Evolutionary conservation across 495 filamentous ascomycete species (phyloP).

Genomic region (Chaetomium cochliodes): DNA sequence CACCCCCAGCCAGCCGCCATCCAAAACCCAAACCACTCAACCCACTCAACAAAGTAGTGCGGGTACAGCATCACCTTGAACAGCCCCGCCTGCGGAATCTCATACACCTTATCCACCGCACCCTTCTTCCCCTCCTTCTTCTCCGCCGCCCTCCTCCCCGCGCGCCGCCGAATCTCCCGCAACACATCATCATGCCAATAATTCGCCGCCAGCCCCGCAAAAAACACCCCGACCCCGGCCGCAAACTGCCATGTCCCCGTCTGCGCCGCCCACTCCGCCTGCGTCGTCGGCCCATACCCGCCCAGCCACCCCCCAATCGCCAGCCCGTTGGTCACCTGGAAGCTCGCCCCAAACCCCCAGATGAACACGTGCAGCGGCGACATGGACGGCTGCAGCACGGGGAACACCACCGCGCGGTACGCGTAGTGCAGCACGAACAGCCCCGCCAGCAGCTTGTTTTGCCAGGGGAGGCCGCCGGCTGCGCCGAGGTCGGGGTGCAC

Average conservation of each 20-base stretch:
- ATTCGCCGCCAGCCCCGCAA: constrained; percentile 71
- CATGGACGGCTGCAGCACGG: constrained; percentile 84
- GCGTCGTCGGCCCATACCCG: constrained; percentile 66
- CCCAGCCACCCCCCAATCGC: constrained; percentile 77
- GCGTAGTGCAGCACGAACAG: constrained; percentile 79
- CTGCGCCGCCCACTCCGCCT: constrained; percentile 55
- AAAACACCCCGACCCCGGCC: constrained; percentile 50
- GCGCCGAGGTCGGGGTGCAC: too few relatives aligned
- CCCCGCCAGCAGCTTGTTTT: constrained; percentile 64
- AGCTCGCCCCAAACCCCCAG: constrained; percentile 57
- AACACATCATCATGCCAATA: constrained; percentile 80
- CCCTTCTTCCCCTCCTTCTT: constrained; percentile 39
- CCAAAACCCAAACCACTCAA: constrained; percentile 91
- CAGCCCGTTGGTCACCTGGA: constrained; percentile 77
- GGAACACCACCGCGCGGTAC: constrained; percentile 81
- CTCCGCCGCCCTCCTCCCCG: constrained; percentile 34
- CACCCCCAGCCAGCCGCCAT: constrained; percentile 62
- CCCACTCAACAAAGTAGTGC: constrained; percentile 93
- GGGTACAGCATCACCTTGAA: constrained; percentile 84
- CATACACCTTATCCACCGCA: constrained; percentile 77
- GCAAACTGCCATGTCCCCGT: constrained; percentile 39
- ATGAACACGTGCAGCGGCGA: constrained; percentile 74
- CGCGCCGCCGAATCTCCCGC: constrained; percentile 68
- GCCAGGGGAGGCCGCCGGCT: constrained; percentile 54
- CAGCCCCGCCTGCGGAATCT: constrained; percentile 77